Percentiles rank a stretch among this genome's conserved stretches.
Evolutionary conservation across 169 alveolate genomes (phyloP).

Genomic region (Eimeria acervulina): DNA sequence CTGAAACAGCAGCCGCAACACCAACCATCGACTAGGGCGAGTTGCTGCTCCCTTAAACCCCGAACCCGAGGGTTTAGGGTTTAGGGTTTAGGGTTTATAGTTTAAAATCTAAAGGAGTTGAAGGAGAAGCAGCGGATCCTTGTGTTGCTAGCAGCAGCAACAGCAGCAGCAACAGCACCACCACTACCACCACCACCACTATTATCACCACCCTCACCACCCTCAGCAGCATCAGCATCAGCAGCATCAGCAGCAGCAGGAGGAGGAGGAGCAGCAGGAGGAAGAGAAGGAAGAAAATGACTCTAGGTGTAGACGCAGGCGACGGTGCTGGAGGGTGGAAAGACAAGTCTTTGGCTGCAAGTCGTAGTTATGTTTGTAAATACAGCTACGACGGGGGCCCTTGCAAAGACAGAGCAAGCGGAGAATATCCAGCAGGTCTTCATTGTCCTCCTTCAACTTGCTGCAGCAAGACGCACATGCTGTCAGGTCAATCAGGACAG

Average conservation of each 20-base stretch:
- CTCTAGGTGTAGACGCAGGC: neutral
- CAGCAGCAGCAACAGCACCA: neutral
- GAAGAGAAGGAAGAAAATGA: neutral
- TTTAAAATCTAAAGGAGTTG: neutral
- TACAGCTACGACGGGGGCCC: slow-evolving; percentile 31
- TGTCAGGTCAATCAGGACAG: neutral
- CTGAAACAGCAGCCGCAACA: too few species aligned
- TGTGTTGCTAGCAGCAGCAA: neutral
- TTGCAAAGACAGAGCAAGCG: neutral
- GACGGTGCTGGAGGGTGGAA: slow-evolving; percentile 6
- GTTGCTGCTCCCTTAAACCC: too few species aligned
- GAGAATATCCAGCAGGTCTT: neutral
- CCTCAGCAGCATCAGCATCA: neutral
- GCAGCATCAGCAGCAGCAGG: neutral
- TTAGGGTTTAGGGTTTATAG: neutral
- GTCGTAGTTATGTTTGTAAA: neutral
- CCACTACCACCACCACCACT: neutral
- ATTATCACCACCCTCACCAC: neutral
- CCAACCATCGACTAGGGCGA: too few species aligned
- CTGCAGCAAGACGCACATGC: slow-evolving; percentile 47
- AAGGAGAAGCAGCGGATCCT: neutral
- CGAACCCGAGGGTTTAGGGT: neutral
- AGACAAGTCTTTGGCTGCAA: neutral
- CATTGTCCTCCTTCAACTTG: slow-evolving; percentile 1
- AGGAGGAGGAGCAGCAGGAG: neutral